Percentiles rank a stretch among this genome's conserved stretches.
Evolutionary conservation across 106 monocot genomes (phyloP).

Genomic region (Triglochin maritima): DNA sequence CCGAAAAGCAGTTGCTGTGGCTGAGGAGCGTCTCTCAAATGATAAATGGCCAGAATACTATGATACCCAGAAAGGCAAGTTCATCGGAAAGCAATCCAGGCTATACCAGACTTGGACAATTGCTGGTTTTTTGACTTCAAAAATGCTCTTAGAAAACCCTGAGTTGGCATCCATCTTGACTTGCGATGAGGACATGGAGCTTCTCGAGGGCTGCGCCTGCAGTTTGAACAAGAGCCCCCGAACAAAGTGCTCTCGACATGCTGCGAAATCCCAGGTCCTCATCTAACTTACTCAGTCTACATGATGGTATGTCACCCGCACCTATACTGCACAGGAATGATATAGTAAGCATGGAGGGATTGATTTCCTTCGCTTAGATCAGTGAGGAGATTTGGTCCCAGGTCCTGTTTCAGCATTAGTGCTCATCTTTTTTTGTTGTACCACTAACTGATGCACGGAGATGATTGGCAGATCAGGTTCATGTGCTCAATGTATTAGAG

Average conservation of each 20-base stretch:
- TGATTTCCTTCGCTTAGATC: not conserved
- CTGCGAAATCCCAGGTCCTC: slow-evolving; percentile 40
- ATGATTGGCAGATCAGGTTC: too few species aligned
- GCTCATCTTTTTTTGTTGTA: slow-evolving; percentile 5
- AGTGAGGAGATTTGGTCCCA: not conserved
- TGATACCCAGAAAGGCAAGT: slow-evolving; percentile 65
- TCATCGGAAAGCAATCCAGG: slow-evolving; percentile 79
- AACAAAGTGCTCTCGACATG: slow-evolving; percentile 54
- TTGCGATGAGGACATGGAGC: slow-evolving; percentile 86
- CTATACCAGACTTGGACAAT: slow-evolving; percentile 93
- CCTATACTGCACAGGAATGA: slow-evolving; percentile 1
- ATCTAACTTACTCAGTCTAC: not conserved
- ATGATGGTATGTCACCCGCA: not conserved
- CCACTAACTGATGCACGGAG: not conserved
- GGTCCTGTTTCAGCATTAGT: slow-evolving; percentile 1
- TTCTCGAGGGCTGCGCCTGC: slow-evolving; percentile 87
- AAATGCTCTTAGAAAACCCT: slow-evolving; percentile 71
- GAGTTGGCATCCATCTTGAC: slow-evolving; percentile 70
- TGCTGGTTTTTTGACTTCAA: slow-evolving; percentile 74
- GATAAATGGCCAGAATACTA: slow-evolving; percentile 98
- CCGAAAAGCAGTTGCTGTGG: slow-evolving; percentile 48
- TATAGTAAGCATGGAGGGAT: not conserved
- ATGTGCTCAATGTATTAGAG: not conserved
- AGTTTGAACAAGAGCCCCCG: slow-evolving; percentile 39
- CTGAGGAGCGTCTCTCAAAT: slow-evolving; percentile 58